A percentile compares a stretch with the other conserved stretches of the same genome.
Evolutionary conservation across 2,329 filamentous ascomycete species (phyloP).

Genomic region (Cadophora sp.): DNA sequence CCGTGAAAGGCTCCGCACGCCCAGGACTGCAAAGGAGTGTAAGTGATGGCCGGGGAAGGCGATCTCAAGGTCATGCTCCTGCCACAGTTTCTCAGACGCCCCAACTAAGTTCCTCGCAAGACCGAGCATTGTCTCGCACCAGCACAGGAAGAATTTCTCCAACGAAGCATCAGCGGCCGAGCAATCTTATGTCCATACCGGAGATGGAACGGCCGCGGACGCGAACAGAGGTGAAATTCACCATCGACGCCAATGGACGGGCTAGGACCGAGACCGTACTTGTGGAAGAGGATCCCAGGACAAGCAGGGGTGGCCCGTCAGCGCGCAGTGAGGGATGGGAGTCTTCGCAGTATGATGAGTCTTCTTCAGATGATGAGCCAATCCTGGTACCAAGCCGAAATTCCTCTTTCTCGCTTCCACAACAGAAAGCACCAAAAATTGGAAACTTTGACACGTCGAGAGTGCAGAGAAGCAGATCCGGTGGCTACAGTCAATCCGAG

Average conservation of each 20-base stretch:
- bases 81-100: slow-evolving; percentile 1
- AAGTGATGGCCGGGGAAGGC: slow-evolving; percentile 42
- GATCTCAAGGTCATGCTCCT: slow-evolving; percentile 35
- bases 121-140: slow-evolving; percentile 33
- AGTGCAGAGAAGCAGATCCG: slow-evolving; percentile 36
- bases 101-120: slow-evolving; percentile 30
- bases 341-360: slow-evolving; percentile 54
- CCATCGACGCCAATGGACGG: slow-evolving; percentile 66
- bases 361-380: slow-evolving; percentile 68
- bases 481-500: slow-evolving; percentile 42
- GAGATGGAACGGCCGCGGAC: slow-evolving; percentile 54
- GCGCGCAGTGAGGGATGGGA: slow-evolving; percentile 49
- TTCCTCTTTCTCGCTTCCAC: slow-evolving; percentile 55
- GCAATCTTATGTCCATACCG: slow-evolving; percentile 64
- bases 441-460: slow-evolving; percentile 37
- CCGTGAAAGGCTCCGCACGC: slow-evolving; percentile 41
- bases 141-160: slow-evolving; percentile 52
- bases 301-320: slow-evolving; percentile 32
- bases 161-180: slow-evolving; percentile 55
- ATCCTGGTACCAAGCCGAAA: slow-evolving; percentile 69
- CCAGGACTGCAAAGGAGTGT: slow-evolving; percentile 41
- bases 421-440: slow-evolving; percentile 39
- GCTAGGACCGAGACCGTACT: slow-evolving; percentile 44
- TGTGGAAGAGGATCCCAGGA: slow-evolving; percentile 36
- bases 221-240: slow-evolving; percentile 66